Percentiles rank a stretch among this genome's conserved stretches.
Evolutionary conservation across 2,329 filamentous ascomycete genomes (phyloP).

Genomic region (Colletotrichum sp.): DNA sequence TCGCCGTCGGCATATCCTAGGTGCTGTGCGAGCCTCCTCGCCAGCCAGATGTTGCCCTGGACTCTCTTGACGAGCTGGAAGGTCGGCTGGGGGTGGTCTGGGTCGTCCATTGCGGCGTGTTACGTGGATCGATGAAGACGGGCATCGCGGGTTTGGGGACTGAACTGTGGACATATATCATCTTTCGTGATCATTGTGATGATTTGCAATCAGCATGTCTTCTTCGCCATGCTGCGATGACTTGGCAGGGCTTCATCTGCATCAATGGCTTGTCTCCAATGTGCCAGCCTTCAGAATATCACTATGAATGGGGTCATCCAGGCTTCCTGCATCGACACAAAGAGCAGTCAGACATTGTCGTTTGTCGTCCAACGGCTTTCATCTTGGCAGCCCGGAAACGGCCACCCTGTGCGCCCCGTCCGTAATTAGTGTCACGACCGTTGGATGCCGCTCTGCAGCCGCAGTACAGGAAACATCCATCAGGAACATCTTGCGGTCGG

Average conservation of each 20-base stretch:
- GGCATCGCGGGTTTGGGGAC: neutral
- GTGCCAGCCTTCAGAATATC: neutral
- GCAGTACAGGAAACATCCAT: neutral
- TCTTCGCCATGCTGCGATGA: neutral
- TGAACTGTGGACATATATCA: neutral
- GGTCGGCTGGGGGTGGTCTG: constrained; percentile 7
- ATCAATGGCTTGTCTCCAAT: neutral
- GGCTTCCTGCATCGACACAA: neutral
- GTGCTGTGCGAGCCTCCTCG: constrained; percentile 30
- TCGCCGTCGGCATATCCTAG: constrained; percentile 24
- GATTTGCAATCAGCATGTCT: neutral
- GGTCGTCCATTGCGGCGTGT: neutral
- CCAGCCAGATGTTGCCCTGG: constrained; percentile 34
- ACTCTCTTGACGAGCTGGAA: constrained; percentile 36
- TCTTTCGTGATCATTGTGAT: neutral
- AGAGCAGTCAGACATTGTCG: neutral
- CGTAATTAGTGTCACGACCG: neutral
- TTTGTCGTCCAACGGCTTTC: neutral
- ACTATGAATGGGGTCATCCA: neutral
- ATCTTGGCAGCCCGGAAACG: constrained; percentile 6
- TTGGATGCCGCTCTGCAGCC: neutral
- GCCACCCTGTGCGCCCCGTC: neutral
- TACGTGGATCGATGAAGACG: neutral
- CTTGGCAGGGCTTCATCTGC: neutral
- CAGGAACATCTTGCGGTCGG: neutral